Conservation (phyloP, 1,139 yeast species). For the Zygoascus hellenicus region DNA sequence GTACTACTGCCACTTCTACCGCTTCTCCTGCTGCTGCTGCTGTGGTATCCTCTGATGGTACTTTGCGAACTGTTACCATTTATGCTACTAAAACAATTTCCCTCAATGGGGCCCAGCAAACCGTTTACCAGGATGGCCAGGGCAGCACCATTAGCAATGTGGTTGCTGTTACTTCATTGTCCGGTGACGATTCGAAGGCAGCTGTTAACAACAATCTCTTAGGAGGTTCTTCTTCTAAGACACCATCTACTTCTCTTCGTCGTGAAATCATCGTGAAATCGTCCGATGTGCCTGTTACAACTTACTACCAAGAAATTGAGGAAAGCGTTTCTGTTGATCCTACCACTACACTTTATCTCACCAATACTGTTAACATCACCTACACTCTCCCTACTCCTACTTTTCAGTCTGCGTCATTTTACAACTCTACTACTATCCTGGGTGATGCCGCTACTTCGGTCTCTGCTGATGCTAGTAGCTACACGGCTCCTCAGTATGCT, state of each 20-base stretch:
- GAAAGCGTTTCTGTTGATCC: background rate
- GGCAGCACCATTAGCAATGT: background rate
- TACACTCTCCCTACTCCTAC: background rate
- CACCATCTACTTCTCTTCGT: background rate
- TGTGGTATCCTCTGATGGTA: background rate
- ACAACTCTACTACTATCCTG: background rate
- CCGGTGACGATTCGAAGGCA: too few relatives aligned
- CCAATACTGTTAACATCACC: background rate
- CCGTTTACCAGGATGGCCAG: background rate
- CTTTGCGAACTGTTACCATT: background rate
- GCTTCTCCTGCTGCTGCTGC: background rate
- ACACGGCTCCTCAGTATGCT: background rate
- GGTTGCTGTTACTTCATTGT: too few relatives aligned
- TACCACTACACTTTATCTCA: background rate
- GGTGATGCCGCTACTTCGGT: background rate
- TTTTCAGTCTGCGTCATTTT: background rate
- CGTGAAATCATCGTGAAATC: slow-evolving; percentile 2
- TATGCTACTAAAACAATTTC: background rate
- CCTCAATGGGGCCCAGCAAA: background rate
- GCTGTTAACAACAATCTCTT: too few relatives aligned
- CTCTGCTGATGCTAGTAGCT: background rate
- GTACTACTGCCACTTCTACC: background rate
- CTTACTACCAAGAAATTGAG: background rate
- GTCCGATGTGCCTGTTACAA: background rate
- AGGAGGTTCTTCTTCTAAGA: background rate